Base-by-base conservation (phyloP, 305 asterid genomes). In the Fraxinus angustifolia region DNA sequence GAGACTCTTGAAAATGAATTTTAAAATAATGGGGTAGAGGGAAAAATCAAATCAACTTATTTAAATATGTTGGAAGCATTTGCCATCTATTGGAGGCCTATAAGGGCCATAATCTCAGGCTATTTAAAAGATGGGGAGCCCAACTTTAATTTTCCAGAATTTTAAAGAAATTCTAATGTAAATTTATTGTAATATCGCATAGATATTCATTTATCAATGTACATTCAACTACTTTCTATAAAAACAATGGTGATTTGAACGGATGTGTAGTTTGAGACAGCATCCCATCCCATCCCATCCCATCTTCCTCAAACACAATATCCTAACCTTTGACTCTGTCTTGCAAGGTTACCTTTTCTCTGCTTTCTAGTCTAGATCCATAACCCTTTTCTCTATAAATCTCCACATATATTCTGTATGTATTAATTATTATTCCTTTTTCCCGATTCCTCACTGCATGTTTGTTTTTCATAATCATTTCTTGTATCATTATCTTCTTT, bases 391-490 rank as follows among this genome's bases (percentile, higher is more conserved):
- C 6, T 73, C 33, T 12, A 21, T 40, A 40, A n/a, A n/a, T 79
- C 56, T 76, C 53, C 45, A 40, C 72, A 82, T 70, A 26, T 80
- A 85, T 26, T 83, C 76, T 50, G 74, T 76, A 85, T 83, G 65
- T n/a, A 81, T 78, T 67, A 2, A 0, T 28, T 56, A 8, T 35
- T 28, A 35, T 35, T 35, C 40, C 58, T 12, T 14, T 2, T 38
- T 31, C 28, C 34, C 3, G 56, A 48, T 48, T 48, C 58, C 4
- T 16, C 58, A 48, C 58, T 14, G 58, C 58, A 48, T 48, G 58
- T 48, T 40, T 68, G 70, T 60, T 8, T 36, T 36, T 58, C 48
- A 28, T 81, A 68, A 21, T 78, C 67, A 21, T 77, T 79, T 76
- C 50, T n/a, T 76, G 53, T 76, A 33, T 60, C 48, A 34, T 58